Evolutionary conservation across 768 basidiomycete genomes (phyloP).

Genomic region (Cystobasidium ongulense): DNA sequence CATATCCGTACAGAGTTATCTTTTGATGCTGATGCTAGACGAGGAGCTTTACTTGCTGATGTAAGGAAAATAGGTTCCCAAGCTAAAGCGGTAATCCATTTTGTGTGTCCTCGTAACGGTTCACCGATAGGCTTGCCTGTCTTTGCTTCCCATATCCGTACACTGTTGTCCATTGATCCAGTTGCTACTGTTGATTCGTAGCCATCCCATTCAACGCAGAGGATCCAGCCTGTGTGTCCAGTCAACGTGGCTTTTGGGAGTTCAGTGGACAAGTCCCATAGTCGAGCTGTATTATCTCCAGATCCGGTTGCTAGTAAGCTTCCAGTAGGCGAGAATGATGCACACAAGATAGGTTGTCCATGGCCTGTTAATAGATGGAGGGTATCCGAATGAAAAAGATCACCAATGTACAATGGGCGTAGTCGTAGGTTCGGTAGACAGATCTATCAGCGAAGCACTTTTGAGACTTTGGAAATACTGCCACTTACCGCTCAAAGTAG

Average conservation of each 20-base stretch:
- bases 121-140: conserved; percentile 81
- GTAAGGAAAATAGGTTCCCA: conserved; percentile 89
- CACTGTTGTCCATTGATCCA: conserved; percentile 89
- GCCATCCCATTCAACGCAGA: conserved; percentile 95
- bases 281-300: conserved; percentile 80
- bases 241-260: conserved; percentile 74
- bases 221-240: conserved; percentile 91
- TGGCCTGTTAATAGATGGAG: conserved; percentile 63
- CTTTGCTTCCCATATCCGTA: conserved; percentile 87
- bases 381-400: background rate
- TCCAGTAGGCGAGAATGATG: conserved; percentile 90
- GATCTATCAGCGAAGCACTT: background rate
- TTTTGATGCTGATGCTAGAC: conserved; percentile 84
- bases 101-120: conserved; percentile 81
- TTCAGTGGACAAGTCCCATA: conserved; percentile 93
- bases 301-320: conserved; percentile 85
- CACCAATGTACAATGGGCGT: background rate
- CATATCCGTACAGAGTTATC: conserved; percentile 94
- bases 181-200: conserved; percentile 82
- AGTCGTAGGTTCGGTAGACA: background rate
- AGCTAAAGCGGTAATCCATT: conserved; percentile 89
- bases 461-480: background rate
- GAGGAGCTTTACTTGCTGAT: background rate
- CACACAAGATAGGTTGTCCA: conserved; percentile 83
- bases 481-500: conserved; percentile 37